phyloP scores from a whole-genome alignment of 148 eudicot genomes.

The Dysphania ambrosioides region DNA sequence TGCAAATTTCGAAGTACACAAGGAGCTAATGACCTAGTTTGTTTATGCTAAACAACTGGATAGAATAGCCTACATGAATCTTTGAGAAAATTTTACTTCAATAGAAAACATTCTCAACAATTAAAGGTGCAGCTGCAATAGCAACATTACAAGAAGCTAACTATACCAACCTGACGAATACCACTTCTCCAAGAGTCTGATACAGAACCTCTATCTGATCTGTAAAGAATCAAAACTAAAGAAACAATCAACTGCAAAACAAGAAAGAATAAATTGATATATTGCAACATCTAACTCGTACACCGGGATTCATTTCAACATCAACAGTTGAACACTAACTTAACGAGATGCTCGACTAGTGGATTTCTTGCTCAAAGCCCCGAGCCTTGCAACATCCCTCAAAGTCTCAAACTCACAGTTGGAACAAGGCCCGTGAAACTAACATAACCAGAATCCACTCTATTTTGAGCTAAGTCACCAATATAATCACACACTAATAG shows the following conservation, averaged over 20 bases:
- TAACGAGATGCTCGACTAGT: too few species aligned
- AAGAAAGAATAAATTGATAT: not conserved
- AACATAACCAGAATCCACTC: too few species aligned
- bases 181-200: constrained; percentile 75
- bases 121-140: not conserved
- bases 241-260: not conserved
- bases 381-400: too few species aligned
- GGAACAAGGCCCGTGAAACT: too few species aligned
- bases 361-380: too few species aligned
- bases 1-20: not conserved
- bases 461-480: too few species aligned
- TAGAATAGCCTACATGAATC: not conserved
- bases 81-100: not conserved
- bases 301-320: too few species aligned
- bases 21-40: not conserved
- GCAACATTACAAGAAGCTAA: too few species aligned
- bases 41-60: not conserved
- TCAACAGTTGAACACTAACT: not conserved
- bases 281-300: not conserved
- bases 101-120: not conserved
- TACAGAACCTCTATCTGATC: constrained; percentile 90
- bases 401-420: too few species aligned
- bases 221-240: constrained; percentile 26
- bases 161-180: constrained; percentile 45
- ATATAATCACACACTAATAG: too few species aligned